Evolutionary conservation across 768 basidiomycete genomes (phyloP).

Genomic region (Dacryopinax primogenitus): DNA sequence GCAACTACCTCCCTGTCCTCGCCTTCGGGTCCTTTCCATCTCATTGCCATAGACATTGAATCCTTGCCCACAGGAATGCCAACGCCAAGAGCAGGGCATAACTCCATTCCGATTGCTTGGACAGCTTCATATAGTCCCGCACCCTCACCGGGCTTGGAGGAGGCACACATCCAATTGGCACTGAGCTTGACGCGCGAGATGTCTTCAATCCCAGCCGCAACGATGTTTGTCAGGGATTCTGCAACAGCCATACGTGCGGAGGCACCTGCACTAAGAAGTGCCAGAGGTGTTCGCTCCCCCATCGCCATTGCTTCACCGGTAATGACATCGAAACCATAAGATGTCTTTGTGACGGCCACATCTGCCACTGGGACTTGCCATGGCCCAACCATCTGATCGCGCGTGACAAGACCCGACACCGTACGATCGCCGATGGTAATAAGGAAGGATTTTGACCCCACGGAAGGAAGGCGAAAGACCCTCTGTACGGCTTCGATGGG

Average conservation of each 20-base stretch:
- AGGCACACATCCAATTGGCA: constrained; percentile 99
- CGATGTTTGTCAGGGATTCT: constrained; percentile 84
- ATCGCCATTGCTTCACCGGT: constrained; percentile 96
- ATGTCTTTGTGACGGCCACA: constrained; percentile 87
- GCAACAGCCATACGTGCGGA: constrained; percentile 94
- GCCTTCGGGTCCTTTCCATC: constrained; percentile 53
- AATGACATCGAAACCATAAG: constrained; percentile 78
- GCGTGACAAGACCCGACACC: constrained; percentile 83
- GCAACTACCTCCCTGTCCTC: constrained; percentile 72
- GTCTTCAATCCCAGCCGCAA: constrained; percentile 59
- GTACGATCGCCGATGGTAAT: constrained; percentile 96
- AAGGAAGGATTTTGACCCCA: constrained; percentile 92
- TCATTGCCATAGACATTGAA: constrained; percentile 99
- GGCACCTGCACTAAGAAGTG: constrained; percentile 73
- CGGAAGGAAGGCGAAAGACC: constrained; percentile 79
- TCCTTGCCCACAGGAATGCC: constrained; percentile 99
- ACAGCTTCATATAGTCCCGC: constrained; percentile 81
- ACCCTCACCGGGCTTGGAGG: constrained; percentile 79
- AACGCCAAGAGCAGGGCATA: constrained; percentile 85
- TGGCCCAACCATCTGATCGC: constrained; percentile 98
- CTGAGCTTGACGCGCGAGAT: constrained; percentile 79
- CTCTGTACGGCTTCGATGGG: constrained; percentile 58
- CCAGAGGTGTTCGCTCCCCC: constrained; percentile 91
- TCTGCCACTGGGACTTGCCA: constrained; percentile 98
- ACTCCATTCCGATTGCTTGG: constrained; percentile 76